A percentile compares a stretch with the other conserved stretches of the same genome.
These are phyloP conservation scores for Phytopythium aichiense DNA, from an alignment of 352 stramenopile species.

Conservation along the genomic window DNA sequence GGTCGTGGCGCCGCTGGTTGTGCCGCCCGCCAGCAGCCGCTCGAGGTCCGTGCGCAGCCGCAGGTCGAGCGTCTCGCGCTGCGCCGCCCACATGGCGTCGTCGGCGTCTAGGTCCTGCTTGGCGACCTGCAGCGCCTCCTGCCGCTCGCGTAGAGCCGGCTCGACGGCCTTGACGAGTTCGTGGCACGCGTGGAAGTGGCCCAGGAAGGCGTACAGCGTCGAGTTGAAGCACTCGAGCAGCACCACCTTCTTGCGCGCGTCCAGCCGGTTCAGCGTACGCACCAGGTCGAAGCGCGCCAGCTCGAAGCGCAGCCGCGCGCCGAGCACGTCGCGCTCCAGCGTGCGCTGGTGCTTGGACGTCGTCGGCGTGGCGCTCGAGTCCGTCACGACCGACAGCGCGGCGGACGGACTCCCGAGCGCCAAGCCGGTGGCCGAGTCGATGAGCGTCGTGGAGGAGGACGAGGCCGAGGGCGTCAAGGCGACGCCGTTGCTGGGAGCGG, in stretches of 20 bases:
- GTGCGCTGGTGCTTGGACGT: constrained; percentile 25
- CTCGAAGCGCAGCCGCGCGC: constrained; percentile 66
- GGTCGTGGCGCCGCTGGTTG: not conserved
- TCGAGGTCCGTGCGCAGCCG: constrained; percentile 49
- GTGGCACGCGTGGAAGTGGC: constrained; percentile 78
- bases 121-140: constrained; percentile 64
- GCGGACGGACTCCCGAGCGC: constrained; percentile 11
- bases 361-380: not conserved
- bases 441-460: not conserved
- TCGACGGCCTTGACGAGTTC: constrained; percentile 80
- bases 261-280: constrained; percentile 76
- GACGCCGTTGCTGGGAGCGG: not conserved
- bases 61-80: constrained; percentile 59
- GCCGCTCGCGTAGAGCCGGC: constrained; percentile 51
- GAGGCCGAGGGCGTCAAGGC: not conserved
- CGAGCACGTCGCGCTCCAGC: constrained; percentile 64
- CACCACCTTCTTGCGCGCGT: constrained; percentile 84
- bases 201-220: constrained; percentile 71
- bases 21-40: constrained; percentile 1
- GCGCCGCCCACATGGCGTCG: constrained; percentile 67
- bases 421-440: not conserved
- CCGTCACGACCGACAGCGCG: not conserved
- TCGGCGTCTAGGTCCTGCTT: constrained; percentile 69
- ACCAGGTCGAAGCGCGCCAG: constrained; percentile 82
- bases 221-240: constrained; percentile 85